Base-by-base conservation (phyloP, 1,284 basidiomycete species). In the Austroboletus novae-zelandiae region DNA sequence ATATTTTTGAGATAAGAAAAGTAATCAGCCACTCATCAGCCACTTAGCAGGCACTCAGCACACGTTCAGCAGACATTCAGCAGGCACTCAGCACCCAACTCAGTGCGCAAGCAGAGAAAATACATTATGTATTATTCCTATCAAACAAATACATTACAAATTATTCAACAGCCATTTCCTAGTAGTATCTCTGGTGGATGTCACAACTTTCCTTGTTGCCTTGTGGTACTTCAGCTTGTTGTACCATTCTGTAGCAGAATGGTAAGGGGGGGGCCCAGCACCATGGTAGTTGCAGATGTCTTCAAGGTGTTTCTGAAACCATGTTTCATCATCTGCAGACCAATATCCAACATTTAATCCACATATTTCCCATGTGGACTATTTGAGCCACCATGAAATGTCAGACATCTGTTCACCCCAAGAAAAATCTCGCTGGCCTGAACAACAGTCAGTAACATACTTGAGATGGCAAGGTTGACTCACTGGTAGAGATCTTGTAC, bases 401-500 rank as follows among this genome's bases (percentile, higher is more conserved):
- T 18, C 3, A 1, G 20, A 11, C 0, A 1, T 42, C 17, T 42
- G 40, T 3, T 42, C 3, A 13, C n/a, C 31, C 31, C 3, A 4
- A 30, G 7, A 17, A 5, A 14, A 18, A 36, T 36, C 18, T 9
- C 25, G 10, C 34, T 50, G 48, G 34, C 43, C 48, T 50, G 27
- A 27, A 44, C 2, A 3, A 32, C 9, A 32, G 9, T 32, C 10
- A 32, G 14, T 10, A 3, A 3, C 7, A 32, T 32, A 32, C 7
- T 32, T 32, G 7, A 11, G 14, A 14, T 32, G 31, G 14, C 9
- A 11, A 32, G 31, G 14, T 7, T 31, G 30, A 35, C 34, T 23
- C 11, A 42, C 49, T 27, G 2, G 40, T 45, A 13, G 40, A 45
- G 13, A 50, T 36, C 7, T 50, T 45, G 44, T 50, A 45, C 11